phyloP scores from a whole-genome alignment of 805 yeast genomes.

The Starmera caribaea region DNA sequence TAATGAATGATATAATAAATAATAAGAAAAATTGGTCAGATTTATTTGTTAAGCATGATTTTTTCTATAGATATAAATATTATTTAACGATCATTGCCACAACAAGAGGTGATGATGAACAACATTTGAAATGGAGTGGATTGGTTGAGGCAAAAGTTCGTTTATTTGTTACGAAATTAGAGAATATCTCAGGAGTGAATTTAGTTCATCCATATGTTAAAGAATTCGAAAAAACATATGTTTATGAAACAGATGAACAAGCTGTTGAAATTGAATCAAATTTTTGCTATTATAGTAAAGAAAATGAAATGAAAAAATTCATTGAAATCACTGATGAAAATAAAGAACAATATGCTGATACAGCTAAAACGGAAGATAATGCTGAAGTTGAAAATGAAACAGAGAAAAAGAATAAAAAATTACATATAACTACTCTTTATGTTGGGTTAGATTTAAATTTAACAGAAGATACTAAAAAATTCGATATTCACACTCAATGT shows the following conservation, averaged over 20 bases:
- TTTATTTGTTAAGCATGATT: slow-evolving; percentile 69
- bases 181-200: slow-evolving; percentile 61
- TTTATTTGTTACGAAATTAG: slow-evolving; percentile 74
- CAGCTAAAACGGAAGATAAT: too few species aligned
- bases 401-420: slow-evolving; percentile 24
- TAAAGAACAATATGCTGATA: slow-evolving; percentile 8
- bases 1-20: slow-evolving; percentile 56
- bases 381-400: slow-evolving; percentile 18
- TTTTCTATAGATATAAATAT: slow-evolving; percentile 76
- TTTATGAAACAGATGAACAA: slow-evolving; percentile 42
- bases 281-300: slow-evolving; percentile 54
- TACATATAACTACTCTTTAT: slow-evolving; percentile 66
- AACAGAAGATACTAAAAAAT: slow-evolving; percentile 43
- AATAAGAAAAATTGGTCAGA: slow-evolving; percentile 68
- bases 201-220: slow-evolving; percentile 89
- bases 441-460: slow-evolving; percentile 54
- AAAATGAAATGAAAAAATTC: slow-evolving; percentile 27
- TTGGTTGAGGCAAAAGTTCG: slow-evolving; percentile 85
- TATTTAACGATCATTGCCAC: slow-evolving; percentile 77
- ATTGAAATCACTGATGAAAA: slow-evolving; percentile 26
- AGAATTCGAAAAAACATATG: slow-evolving; percentile 49
- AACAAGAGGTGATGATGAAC: slow-evolving; percentile 65
- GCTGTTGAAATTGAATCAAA: slow-evolving; percentile 46
- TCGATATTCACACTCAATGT: slow-evolving; percentile 86
- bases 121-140: slow-evolving; percentile 87